Evolutionary conservation across 129 eudicot species (phyloP), one percentile per base, ranked within the genome.

Genomic region (Lonicera japonica): DNA sequence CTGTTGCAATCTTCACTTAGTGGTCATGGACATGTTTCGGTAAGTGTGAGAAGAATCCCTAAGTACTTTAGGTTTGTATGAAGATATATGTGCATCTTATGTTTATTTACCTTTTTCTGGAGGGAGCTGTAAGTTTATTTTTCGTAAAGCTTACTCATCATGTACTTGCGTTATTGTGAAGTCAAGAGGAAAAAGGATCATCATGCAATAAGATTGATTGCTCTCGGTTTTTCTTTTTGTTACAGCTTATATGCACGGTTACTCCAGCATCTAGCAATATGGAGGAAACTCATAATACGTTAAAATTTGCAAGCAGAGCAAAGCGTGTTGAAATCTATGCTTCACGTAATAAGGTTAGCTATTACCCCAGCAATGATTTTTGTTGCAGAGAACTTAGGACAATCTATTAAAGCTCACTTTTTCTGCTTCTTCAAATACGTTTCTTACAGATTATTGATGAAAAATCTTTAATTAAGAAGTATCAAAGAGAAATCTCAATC

Each of bases 11-110:
- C 99, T 24, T 92, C 99, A 23, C 81, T 92, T 17, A 78, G 99
- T 66, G 99, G 96, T 47, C 99, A 89, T 50, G 99, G 99, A 63
- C 99, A 88, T 76, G 96, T 92, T 74, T 92, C 99, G 7, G 99
- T 92, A 78, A 79, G 97, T 75, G 22, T 46, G 55, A 47, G 39
- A 29, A 38, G 10, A 38, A 38, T 5, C 13, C 50, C 2, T 29
- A 43, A 10, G 5, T 43, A 43, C 13, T 43, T 43, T 43, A 14
- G 8, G 3, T 1, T 1, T 43, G 50, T 2, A 43, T 43, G 50
- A 43, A 64, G 56, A 45, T 34, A 63, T 39, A 25, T 46, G 47
- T 50, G 55, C n/a, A 50, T 17, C 19, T 14, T 14, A 50, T 17
- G 4, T 11, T 14, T 5, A 50, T 17, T 16, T n/a, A 50, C 21